A percentile compares a stretch with the other conserved stretches of the same genome.
phyloP scores from a whole-genome alignment of 1,284 basidiomycete genomes.

The Anthracocystis walkeri region DNA sequence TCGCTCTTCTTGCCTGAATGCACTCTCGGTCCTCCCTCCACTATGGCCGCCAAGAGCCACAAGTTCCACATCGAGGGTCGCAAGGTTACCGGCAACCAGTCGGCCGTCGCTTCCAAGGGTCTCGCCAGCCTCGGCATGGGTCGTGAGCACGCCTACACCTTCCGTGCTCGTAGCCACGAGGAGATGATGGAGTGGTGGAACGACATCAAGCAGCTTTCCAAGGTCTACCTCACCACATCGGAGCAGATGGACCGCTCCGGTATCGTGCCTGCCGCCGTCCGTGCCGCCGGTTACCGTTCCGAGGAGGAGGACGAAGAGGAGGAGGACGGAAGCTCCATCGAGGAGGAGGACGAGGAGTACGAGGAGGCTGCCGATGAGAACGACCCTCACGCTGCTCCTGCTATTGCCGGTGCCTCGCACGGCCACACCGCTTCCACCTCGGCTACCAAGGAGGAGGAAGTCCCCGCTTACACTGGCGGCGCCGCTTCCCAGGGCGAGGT shows the following conservation, averaged over 20 bases:
- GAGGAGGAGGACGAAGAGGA: slow-evolving; percentile 75
- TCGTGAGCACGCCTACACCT: slow-evolving; percentile 82
- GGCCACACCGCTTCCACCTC: slow-evolving; percentile 41
- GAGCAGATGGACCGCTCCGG: slow-evolving; percentile 94
- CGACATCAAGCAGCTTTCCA: slow-evolving; percentile 94
- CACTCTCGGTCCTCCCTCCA: slow-evolving; percentile 92
- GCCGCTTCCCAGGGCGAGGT: slow-evolving; percentile 61
- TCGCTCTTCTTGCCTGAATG: slow-evolving; percentile 93
- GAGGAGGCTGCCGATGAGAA: slow-evolving; percentile 71
- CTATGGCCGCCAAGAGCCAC: slow-evolving; percentile 79
- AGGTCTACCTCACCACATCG: slow-evolving; percentile 92
- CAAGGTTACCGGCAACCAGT: slow-evolving; percentile 79
- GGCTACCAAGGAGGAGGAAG: slow-evolving; percentile 63
- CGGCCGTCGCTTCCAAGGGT: slow-evolving; percentile 75
- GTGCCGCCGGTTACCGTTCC: slow-evolving; percentile 82
- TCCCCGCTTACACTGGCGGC: slow-evolving; percentile 68
- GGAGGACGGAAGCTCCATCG: slow-evolving; percentile 80
- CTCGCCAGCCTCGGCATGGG: slow-evolving; percentile 73
- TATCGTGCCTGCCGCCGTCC: slow-evolving; percentile 90
- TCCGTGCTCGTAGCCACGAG: slow-evolving; percentile 88
- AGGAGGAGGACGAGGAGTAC: slow-evolving; percentile 75
- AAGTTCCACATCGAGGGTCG: slow-evolving; percentile 98
- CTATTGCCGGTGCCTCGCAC: slow-evolving; percentile 57
- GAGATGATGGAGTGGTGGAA: slow-evolving; percentile 99
- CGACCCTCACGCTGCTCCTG: slow-evolving; percentile 51